Evolutionary conservation across 345 rosid species (phyloP).

Genomic region (Linum lewisii): DNA sequence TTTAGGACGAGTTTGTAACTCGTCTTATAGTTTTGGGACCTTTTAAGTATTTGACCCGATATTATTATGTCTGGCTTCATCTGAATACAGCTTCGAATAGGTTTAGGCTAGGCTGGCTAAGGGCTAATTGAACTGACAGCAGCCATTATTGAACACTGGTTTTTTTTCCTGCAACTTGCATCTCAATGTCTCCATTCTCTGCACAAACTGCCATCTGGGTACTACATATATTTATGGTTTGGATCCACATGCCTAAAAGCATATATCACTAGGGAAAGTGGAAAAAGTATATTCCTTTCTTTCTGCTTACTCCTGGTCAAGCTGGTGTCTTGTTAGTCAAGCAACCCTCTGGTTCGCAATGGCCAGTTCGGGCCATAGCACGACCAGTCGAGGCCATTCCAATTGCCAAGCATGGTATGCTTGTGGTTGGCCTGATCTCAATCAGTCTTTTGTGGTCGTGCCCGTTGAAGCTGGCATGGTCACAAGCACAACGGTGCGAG

Average conservation of each 20-base stretch:
- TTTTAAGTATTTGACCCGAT: no score
- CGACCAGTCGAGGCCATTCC: no score
- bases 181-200: background rate
- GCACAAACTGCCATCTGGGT: background rate
- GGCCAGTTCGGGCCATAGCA: no score
- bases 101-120: no score
- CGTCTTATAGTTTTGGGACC: no score
- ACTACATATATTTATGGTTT: background rate
- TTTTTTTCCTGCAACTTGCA: background rate
- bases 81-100: no score
- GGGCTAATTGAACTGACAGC: background rate
- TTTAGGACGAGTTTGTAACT: no score
- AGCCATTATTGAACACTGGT: background rate
- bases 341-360: background rate
- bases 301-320: background rate
- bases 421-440: no score
- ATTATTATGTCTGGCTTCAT: slow-evolving; percentile 7
- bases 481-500: no score
- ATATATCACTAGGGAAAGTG: background rate
- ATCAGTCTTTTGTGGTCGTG: no score
- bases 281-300: background rate
- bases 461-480: no score
- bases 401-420: no score
- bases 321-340: background rate
- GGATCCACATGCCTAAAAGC: background rate